Conservation (phyloP, 225 moss, liverwort and hornwort species). For the Bryum argenteum region DNA sequence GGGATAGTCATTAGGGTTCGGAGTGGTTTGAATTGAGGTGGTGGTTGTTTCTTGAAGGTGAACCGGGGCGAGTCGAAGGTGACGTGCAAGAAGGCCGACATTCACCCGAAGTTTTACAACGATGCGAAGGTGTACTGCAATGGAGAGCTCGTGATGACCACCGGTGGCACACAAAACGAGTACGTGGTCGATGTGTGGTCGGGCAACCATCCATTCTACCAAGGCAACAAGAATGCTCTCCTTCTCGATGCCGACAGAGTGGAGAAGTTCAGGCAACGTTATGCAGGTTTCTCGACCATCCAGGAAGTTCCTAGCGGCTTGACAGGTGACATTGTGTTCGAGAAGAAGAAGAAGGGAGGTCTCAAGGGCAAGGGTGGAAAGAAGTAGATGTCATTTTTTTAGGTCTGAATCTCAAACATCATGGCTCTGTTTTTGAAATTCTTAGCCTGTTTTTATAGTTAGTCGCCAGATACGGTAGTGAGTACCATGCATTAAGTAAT, state of each 20-base stretch:
- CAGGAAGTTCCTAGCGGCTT: constrained; percentile 71
- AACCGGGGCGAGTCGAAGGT: constrained; percentile 67
- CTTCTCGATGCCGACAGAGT: constrained; percentile 86
- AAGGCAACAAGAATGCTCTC: constrained; percentile 80
- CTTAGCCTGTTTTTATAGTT: background rate
- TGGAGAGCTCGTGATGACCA: constrained; percentile 84
- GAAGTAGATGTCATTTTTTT: constrained; percentile 55
- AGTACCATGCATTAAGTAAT: background rate
- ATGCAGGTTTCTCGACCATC: constrained; percentile 54
- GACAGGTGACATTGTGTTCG: constrained; percentile 77
- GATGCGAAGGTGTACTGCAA: constrained; percentile 87
- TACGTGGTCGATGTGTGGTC: constrained; percentile 95
- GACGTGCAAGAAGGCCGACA: constrained; percentile 75
- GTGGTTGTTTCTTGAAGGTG: constrained; percentile 45
- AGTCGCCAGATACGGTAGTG: background rate
- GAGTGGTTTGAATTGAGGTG: constrained; percentile 2
- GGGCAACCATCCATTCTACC: constrained; percentile 94
- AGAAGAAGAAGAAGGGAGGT: constrained; percentile 72
- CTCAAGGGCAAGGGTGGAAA: constrained; percentile 77
- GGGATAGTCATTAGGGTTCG: constrained; percentile 1
- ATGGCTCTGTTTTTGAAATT: background rate
- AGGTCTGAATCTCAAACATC: constrained; percentile 20
- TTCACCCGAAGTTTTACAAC: constrained; percentile 71
- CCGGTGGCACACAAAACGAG: constrained; percentile 84
- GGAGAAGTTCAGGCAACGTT: constrained; percentile 85